Evolutionary conservation across 2,329 filamentous ascomycete genomes (phyloP).

Genomic region (Seiridium cupressi): DNA sequence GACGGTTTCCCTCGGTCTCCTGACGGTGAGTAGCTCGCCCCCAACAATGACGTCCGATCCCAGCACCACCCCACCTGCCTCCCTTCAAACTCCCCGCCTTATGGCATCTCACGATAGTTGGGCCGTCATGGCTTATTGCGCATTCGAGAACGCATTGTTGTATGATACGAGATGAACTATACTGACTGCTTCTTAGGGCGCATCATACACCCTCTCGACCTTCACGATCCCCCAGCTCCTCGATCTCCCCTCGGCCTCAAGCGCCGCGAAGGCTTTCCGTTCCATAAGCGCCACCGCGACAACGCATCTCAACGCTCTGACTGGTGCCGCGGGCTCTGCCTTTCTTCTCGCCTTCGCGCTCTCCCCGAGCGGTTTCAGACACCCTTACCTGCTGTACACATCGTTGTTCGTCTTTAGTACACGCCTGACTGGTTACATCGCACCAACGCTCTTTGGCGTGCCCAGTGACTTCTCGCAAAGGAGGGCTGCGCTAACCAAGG

Average conservation of each 20-base stretch:
- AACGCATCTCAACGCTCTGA: constrained; percentile 65
- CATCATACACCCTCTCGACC: constrained; percentile 80
- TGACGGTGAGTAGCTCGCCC: constrained; percentile 64
- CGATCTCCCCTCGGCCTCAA: constrained; percentile 72
- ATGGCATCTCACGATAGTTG: not conserved
- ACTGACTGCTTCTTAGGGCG: constrained; percentile 57
- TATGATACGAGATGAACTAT: not conserved
- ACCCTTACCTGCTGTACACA: constrained; percentile 90
- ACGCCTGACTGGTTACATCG: constrained; percentile 48
- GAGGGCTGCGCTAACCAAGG: constrained; percentile 27
- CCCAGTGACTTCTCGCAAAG: constrained; percentile 24
- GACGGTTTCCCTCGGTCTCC: constrained; percentile 80
- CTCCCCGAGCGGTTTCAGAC: constrained; percentile 71
- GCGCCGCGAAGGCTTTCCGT: constrained; percentile 68
- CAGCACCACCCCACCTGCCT: not conserved
- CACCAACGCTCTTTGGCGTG: constrained; percentile 39
- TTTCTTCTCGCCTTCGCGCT: constrained; percentile 76
- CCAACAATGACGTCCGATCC: constrained; percentile 3
- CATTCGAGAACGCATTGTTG: not conserved
- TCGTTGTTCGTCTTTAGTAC: constrained; percentile 66
- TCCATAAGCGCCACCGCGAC: constrained; percentile 63
- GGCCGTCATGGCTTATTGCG: not conserved
- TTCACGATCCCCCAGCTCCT: constrained; percentile 79
- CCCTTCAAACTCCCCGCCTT: not conserved
- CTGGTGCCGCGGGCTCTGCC: constrained; percentile 66